phyloP scores from a whole-genome alignment of 768 basidiomycete species.

The Tulasnella sp. region DNA sequence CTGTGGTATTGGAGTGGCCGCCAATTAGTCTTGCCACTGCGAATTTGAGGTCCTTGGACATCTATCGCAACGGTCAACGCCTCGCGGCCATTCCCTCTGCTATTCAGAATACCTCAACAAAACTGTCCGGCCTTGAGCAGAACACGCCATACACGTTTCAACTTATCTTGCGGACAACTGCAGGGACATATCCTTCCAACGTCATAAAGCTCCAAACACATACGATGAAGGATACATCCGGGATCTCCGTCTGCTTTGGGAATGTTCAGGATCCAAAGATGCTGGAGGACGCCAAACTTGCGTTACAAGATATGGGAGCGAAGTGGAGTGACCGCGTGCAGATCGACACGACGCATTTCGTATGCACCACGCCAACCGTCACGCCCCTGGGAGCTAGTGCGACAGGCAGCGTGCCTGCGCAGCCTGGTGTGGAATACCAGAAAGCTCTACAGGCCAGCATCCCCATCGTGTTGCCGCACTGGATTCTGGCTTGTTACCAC shows the following conservation, averaged over 20 bases:
- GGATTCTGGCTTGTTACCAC: slow-evolving; percentile 79
- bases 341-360: slow-evolving; percentile 97
- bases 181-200: slow-evolving; percentile 82
- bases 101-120: slow-evolving; percentile 72
- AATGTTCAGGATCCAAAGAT: slow-evolving; percentile 66
- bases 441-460: slow-evolving; percentile 89
- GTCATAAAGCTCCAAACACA: slow-evolving; percentile 75
- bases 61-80: slow-evolving; percentile 84
- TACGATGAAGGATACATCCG: slow-evolving; percentile 89
- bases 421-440: slow-evolving; percentile 82
- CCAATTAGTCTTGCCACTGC: slow-evolving; percentile 70
- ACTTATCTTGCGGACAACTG: slow-evolving; percentile 81
- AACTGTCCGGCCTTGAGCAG: slow-evolving; percentile 68
- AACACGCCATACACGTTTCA: slow-evolving; percentile 89
- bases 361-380: slow-evolving; percentile 76
- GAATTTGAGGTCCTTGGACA: slow-evolving; percentile 76
- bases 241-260: slow-evolving; percentile 90
- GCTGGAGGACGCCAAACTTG: slow-evolving; percentile 69
- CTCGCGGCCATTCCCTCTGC: slow-evolving; percentile 78
- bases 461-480: slow-evolving; percentile 88
- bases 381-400: slow-evolving; percentile 46
- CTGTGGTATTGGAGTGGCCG: slow-evolving; percentile 94
- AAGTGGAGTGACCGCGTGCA: slow-evolving; percentile 88
- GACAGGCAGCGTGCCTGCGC: slow-evolving; percentile 39
- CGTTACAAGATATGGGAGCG: slow-evolving; percentile 73